phyloP scores from a whole-genome alignment of 1,284 basidiomycete genomes.

The Leccinum solheimii region DNA sequence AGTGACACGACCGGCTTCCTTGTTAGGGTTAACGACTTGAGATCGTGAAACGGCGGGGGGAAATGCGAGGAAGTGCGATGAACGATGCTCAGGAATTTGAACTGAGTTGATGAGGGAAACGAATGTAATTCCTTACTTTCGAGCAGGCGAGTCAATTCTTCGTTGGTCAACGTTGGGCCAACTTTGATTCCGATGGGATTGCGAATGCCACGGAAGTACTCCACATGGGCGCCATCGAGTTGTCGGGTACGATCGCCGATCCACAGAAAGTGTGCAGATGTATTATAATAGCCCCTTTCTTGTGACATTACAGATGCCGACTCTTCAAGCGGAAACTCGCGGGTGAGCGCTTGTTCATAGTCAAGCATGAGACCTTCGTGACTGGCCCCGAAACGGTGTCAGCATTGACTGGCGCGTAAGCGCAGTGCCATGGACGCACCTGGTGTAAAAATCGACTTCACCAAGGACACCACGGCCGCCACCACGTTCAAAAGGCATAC shows the following conservation, averaged over 20 bases:
- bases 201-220: slow-evolving; percentile 92
- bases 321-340: slow-evolving; percentile 45
- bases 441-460: slow-evolving; percentile 94
- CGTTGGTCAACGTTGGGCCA: slow-evolving; percentile 81
- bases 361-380: slow-evolving; percentile 94
- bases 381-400: slow-evolving; percentile 40
- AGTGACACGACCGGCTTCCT: slow-evolving; percentile 82
- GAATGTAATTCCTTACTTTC: slow-evolving; percentile 58
- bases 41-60: neutral
- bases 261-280: slow-evolving; percentile 95
- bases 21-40: slow-evolving; percentile 83
- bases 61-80: neutral
- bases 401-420: neutral
- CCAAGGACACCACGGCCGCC: slow-evolving; percentile 75
- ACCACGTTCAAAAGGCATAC: slow-evolving; percentile 61
- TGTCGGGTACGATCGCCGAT: slow-evolving; percentile 97
- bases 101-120: neutral
- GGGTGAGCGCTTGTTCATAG: slow-evolving; percentile 92
- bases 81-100: neutral
- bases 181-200: slow-evolving; percentile 98
- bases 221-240: slow-evolving; percentile 90
- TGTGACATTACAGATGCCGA: slow-evolving; percentile 7
- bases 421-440: slow-evolving; percentile 44
- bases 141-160: slow-evolving; percentile 81
- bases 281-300: slow-evolving; percentile 70